Base-by-base conservation (phyloP, 305 asterid genomes). In the Coffea humblotiana region DNA sequence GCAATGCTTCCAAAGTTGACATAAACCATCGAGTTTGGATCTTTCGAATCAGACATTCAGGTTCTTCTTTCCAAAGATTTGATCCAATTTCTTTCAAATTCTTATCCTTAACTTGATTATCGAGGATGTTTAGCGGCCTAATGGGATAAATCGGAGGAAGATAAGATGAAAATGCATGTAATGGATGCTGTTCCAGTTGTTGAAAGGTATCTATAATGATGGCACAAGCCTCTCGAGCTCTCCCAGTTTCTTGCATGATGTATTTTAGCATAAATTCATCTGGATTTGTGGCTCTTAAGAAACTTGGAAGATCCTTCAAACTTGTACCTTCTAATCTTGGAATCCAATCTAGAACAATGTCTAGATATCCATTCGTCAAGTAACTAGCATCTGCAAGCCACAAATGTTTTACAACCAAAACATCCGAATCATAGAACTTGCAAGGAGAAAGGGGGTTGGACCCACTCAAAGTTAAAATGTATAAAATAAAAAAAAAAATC, bases 61-160 rank as follows among this genome's bases (percentile, higher is more conserved):
- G 48, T 2, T 90, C 97, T 40, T 91, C 91, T 72, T 88, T 90
- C 93, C 94, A 90, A 0, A 91, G 88, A 77, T 86, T 92, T 0
- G 92, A 84, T 1, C 86, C 90, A 0, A 92, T 74, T 2, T 32
- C 47, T 40, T 32, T 75, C 19, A 88, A 14, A 21, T 19, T 65
- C n/a, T 37, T 12, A n/a, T 86, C 88, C 0, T 27, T 29, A 8
- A 86, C 35, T 90, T 78, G 69, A 49, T 68, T 48, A 27, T 81
- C 78, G 61, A 91, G 84, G 3, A 86, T n/a, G 25, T 91, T 79
- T 52, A 93, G 67, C 0, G 93, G 98, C 0, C 94, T 95, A 14
- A 93, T 67, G 29, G 84, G 25, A 64, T 88, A 89, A 9, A 84
- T 74, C 4, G 93, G 89, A 13, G 95, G 93, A 3, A 88, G 79